These are phyloP conservation scores for Selaginella moellendorffii DNA, from an alignment of 75 land plant genomes.

Conservation along the genomic window DNA sequence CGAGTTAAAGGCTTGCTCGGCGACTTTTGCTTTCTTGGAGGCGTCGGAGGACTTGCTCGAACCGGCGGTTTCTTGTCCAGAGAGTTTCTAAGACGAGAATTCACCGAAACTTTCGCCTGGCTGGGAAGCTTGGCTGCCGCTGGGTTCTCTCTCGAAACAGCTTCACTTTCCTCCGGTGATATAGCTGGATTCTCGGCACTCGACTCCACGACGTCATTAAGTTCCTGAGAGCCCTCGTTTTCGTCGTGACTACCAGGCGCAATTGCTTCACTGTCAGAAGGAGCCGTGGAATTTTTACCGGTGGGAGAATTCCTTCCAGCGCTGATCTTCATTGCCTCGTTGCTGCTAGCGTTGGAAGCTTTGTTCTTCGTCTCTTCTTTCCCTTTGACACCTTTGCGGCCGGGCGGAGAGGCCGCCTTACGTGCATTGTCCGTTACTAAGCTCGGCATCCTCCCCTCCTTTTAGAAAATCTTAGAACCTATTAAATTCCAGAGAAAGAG, in stretches of 20 bases:
- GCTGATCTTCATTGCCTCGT: no score
- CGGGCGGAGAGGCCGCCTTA: not conserved
- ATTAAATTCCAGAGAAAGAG: no score
- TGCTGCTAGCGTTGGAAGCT: no score
- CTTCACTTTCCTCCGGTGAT: not conserved
- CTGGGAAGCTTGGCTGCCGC: no score
- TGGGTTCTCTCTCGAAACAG: no score
- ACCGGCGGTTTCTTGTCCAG: not conserved
- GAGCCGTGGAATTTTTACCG: no score
- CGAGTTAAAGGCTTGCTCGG: not conserved
- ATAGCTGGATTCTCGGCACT: not conserved
- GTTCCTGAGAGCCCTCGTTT: not conserved
- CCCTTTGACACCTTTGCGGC: not conserved
- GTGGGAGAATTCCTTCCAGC: no score
- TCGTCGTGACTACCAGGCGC: not conserved
- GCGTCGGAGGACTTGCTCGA: not conserved
- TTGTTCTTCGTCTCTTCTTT: no score
- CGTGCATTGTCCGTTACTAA: not conserved
- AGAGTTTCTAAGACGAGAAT: slow-evolving; percentile 1
- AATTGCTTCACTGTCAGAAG: not conserved
- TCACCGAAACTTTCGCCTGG: no score
- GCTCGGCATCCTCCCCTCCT: not conserved
- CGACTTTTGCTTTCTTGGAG: not conserved
- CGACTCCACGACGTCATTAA: not conserved
- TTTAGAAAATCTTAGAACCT: no score